Evolutionary conservation across 2,329 filamentous ascomycete genomes (phyloP), one percentile per base, ranked within the genome.

Genomic region (Byssothecium circinans): DNA sequence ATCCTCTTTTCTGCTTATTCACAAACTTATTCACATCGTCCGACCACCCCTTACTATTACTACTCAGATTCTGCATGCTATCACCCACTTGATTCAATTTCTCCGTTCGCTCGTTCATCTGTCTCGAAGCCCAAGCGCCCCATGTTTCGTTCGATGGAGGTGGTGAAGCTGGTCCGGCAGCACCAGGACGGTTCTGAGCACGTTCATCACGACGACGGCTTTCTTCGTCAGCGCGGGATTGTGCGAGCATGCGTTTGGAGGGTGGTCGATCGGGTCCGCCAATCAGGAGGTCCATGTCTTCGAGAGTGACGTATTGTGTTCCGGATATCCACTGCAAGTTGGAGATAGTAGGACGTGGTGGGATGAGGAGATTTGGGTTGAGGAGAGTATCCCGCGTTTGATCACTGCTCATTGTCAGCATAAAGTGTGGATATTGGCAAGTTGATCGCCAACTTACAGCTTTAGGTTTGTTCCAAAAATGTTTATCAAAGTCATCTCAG

Each of bases 311-410:
- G 60, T 95, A 88, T 70, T 96, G 92, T 1, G 92, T 97, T 3
- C 94, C 94, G 0, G 91, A 88, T 43, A 99, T 90, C 94, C 94
- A 99, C 72, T 97, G 91, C 30, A 99, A 73, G 62, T 95, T 96
- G 17, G 89, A 95, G 50, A 99, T 99, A 0, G 91, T 96, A 1
- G 94, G 94, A 2, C 94, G 84, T 11, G 89, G 80, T 2, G 91
- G 92, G 18, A 88, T 80, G 14, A 81, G 66, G 0, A 89, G 81
- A 48, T 88, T 79, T 0, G 88, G 85, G 65, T 97, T 96, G 70
- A 89, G 83, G 2, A 99, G 78, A 7, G 78, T 83, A 65, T 96
- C 91, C n/a, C 82, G 74, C 14, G 75, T 74, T 35, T 65, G 71
- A n/a, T 70, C 68, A 43, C 77, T 79, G 49, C 29, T 27, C 11